Evolutionary conservation across 2,329 filamentous ascomycete genomes (phyloP).

Genomic region (Endothia cerciana): DNA sequence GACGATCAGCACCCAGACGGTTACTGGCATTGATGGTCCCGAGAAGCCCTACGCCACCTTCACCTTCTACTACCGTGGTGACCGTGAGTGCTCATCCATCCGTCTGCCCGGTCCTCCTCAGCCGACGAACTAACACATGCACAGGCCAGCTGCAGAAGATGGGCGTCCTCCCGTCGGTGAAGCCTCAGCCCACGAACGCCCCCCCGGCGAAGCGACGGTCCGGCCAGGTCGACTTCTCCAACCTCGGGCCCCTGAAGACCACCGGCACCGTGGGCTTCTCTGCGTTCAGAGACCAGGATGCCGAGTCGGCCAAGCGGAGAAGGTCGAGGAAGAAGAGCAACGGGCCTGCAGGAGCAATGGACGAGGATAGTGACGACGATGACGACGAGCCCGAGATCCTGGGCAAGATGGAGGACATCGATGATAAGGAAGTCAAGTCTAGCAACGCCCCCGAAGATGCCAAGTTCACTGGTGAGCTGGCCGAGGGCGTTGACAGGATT

Average conservation of each 20-base stretch:
- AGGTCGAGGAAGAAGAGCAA: slow-evolving; percentile 69
- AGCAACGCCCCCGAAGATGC: slow-evolving; percentile 71
- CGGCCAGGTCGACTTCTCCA: slow-evolving; percentile 82
- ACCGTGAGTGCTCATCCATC: slow-evolving; percentile 68
- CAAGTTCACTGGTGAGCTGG: slow-evolving; percentile 72
- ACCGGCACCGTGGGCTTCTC: slow-evolving; percentile 90
- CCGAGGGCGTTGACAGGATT: slow-evolving; percentile 81
- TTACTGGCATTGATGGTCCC: slow-evolving; percentile 95
- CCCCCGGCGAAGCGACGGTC: slow-evolving; percentile 76
- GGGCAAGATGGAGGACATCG: slow-evolving; percentile 66
- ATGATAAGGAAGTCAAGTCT: slow-evolving; percentile 63
- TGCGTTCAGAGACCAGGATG: slow-evolving; percentile 76
- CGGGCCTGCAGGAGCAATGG: slow-evolving; percentile 59
- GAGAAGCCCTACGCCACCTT: slow-evolving; percentile 97
- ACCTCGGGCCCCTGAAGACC: slow-evolving; percentile 80
- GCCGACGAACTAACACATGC: slow-evolving; percentile 31
- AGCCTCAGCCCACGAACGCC: slow-evolving; percentile 64
- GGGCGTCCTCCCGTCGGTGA: slow-evolving; percentile 77
- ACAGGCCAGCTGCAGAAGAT: slow-evolving; percentile 94
- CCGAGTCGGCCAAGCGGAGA: slow-evolving; percentile 58
- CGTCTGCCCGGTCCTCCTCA: neutral
- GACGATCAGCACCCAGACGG: slow-evolving; percentile 96
- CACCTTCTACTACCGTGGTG: slow-evolving; percentile 96
- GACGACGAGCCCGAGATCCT: slow-evolving; percentile 66
- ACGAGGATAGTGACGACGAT: slow-evolving; percentile 75